Evolutionary conservation across 345 rosid species (phyloP).

Genomic region (Punica granatum): DNA sequence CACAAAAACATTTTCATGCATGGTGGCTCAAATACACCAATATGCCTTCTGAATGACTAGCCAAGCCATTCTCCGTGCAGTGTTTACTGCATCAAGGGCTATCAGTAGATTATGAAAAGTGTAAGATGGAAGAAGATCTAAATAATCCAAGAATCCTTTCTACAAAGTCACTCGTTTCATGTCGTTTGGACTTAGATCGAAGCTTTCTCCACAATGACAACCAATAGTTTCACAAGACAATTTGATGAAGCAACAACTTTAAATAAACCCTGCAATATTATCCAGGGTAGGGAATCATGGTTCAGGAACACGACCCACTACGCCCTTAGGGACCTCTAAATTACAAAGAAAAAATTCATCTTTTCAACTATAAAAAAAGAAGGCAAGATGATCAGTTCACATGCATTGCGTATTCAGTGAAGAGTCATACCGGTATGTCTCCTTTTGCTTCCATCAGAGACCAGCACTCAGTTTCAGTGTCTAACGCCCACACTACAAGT

Average conservation of each 20-base stretch:
- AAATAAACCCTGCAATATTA: no score
- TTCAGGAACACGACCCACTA: neutral
- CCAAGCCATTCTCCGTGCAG: no score
- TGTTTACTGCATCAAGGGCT: no score
- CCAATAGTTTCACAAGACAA: no score
- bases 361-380: neutral
- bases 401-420: neutral
- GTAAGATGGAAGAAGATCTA: no score
- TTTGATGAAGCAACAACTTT: no score
- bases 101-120: no score
- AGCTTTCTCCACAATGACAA: neutral
- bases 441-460: constrained; percentile 92
- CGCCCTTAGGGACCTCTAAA: neutral
- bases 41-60: no score
- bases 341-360: neutral
- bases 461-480: constrained; percentile 88
- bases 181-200: neutral
- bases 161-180: neutral
- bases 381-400: neutral
- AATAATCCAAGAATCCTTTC: no score
- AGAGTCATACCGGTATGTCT: constrained; percentile 65
- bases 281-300: neutral
- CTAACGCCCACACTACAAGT: constrained; percentile 82
- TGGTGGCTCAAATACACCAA: no score
- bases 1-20: neutral